Percentiles rank a stretch among this genome's conserved stretches.
These are phyloP conservation scores for Hydnomerulius pinastri DNA, from an alignment of 768 basidiomycete genomes.

Conservation along the genomic window DNA sequence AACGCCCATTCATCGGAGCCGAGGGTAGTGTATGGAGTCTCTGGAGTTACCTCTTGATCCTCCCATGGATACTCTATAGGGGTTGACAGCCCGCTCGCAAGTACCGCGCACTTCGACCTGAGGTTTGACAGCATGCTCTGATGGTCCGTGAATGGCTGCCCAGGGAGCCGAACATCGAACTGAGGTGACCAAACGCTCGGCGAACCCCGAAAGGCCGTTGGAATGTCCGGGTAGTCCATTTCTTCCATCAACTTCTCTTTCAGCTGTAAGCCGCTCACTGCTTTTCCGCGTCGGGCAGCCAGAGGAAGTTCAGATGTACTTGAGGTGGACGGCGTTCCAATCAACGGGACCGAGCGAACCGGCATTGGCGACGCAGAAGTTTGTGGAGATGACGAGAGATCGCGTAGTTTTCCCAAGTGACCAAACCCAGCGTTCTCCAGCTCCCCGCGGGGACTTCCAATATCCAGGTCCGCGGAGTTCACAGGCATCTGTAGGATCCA, in stretches of 20 bases:
- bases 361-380: background rate
- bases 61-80: slow-evolving; percentile 3
- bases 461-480: slow-evolving; percentile 12
- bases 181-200: slow-evolving; percentile 33
- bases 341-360: background rate
- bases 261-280: slow-evolving; percentile 29
- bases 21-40: slow-evolving; percentile 3
- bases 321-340: background rate
- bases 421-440: background rate
- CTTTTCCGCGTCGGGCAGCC: slow-evolving; percentile 42
- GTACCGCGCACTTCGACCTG: slow-evolving; percentile 32
- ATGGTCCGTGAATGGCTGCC: slow-evolving; percentile 30
- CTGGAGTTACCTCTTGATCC: background rate
- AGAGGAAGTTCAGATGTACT: slow-evolving; percentile 25
- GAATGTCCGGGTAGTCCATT: slow-evolving; percentile 42
- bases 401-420: background rate
- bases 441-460: slow-evolving; percentile 6
- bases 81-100: slow-evolving; percentile 17
- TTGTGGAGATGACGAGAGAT: slow-evolving; percentile 4
- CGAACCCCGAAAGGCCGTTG: slow-evolving; percentile 44
- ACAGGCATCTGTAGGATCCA: slow-evolving; percentile 1
- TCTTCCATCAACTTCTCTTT: slow-evolving; percentile 18
- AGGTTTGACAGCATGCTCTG: slow-evolving; percentile 39
- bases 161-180: slow-evolving; percentile 17
- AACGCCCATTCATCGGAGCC: slow-evolving; percentile 41